Conservation (phyloP, 257 asterid species). For the Salvia splendens region DNA sequence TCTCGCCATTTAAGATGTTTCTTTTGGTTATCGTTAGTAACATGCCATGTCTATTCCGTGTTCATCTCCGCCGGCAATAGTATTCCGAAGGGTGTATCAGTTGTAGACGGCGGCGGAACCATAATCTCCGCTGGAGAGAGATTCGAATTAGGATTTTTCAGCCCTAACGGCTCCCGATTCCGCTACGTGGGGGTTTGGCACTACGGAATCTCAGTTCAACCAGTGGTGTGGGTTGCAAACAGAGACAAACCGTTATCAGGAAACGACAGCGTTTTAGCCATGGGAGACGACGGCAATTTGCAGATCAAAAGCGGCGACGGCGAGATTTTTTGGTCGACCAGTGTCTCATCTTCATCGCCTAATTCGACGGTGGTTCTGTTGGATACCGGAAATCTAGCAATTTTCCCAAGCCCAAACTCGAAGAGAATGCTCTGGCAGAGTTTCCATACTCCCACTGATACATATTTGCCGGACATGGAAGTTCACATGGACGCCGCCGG, state of each 20-base stretch:
- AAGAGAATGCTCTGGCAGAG: constrained; percentile 49
- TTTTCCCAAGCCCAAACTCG: background rate
- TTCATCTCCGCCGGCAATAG: constrained; percentile 37
- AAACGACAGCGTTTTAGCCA: constrained; percentile 40
- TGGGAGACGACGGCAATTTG: constrained; percentile 47
- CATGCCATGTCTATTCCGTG: constrained; percentile 25
- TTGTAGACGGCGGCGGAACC: constrained; percentile 58
- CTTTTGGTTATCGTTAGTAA: constrained; percentile 23
- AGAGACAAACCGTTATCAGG: constrained; percentile 57
- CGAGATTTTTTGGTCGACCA: constrained; percentile 46
- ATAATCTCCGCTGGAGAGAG: constrained; percentile 43
- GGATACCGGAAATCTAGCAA: constrained; percentile 54
- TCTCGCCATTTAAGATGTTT: constrained; percentile 7
- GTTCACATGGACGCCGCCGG: constrained; percentile 28
- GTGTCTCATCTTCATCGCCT: constrained; percentile 25
- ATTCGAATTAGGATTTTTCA: constrained; percentile 71
- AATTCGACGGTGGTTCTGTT: constrained; percentile 46
- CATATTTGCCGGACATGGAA: constrained; percentile 63
- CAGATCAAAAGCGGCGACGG: constrained; percentile 40
- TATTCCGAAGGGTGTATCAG: constrained; percentile 32
- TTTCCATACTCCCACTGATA: constrained; percentile 60
- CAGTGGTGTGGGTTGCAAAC: constrained; percentile 82
- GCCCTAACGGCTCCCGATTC: constrained; percentile 44
- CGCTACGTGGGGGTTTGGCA: constrained; percentile 82
- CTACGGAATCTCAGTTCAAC: constrained; percentile 24